Conservation (phyloP, 169 alveolate species). For the Plasmodium coatneyi region DNA sequence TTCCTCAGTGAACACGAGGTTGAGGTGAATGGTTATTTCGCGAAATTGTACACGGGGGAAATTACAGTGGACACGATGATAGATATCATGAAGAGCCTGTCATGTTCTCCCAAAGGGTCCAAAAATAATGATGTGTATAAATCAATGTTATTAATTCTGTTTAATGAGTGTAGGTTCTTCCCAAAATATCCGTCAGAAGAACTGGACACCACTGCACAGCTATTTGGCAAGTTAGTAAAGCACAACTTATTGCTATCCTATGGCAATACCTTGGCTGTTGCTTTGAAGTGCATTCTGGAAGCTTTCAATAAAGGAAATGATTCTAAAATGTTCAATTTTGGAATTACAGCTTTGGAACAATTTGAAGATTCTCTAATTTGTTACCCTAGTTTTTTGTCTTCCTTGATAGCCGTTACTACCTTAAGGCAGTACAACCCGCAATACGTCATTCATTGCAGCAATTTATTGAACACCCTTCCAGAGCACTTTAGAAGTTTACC, state of each 20-base stretch:
- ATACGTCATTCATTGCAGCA: slow-evolving; percentile 34
- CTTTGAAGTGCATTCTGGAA: slow-evolving; percentile 83
- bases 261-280: slow-evolving; percentile 80
- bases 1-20: slow-evolving; percentile 76
- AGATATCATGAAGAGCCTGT: slow-evolving; percentile 82
- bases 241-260: slow-evolving; percentile 79
- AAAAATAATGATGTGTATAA: slow-evolving; percentile 80
- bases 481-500: slow-evolving; percentile 63
- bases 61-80: slow-evolving; percentile 83
- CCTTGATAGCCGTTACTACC: slow-evolving; percentile 27
- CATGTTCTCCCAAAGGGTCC: slow-evolving; percentile 81
- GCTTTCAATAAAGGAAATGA: slow-evolving; percentile 81
- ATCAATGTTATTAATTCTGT: slow-evolving; percentile 85
- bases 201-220: slow-evolving; percentile 87
- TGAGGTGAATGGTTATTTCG: slow-evolving; percentile 82
- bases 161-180: slow-evolving; percentile 89
- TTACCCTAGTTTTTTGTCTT: slow-evolving; percentile 83
- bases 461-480: slow-evolving; percentile 39
- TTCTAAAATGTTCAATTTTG: slow-evolving; percentile 85
- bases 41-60: slow-evolving; percentile 82
- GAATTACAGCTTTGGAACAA: slow-evolving; percentile 86
- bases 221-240: slow-evolving; percentile 86
- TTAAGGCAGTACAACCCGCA: slow-evolving; percentile 63
- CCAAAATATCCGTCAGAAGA: slow-evolving; percentile 90
- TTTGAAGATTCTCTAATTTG: slow-evolving; percentile 82